These are phyloP conservation scores for Ceratobasidium theobromae DNA, from an alignment of 1,284 basidiomycete genomes.

Conservation along the genomic window DNA sequence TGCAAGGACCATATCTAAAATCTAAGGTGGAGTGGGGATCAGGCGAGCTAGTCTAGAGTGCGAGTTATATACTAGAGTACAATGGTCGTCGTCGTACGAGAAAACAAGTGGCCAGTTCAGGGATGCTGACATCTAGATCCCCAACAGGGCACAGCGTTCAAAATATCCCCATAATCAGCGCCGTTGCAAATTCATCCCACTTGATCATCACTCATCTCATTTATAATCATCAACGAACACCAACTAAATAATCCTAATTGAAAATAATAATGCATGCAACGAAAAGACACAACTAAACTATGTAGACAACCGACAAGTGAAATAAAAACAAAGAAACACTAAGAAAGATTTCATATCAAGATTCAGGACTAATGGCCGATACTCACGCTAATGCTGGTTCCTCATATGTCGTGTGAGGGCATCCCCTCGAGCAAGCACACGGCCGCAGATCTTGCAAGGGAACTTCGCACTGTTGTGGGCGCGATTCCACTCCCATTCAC, in stretches of 20 bases:
- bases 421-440: background rate
- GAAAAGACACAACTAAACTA: background rate
- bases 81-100: background rate
- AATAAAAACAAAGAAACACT: background rate
- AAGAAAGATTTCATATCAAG: background rate
- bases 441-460: too few relatives aligned
- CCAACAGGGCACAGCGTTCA: background rate
- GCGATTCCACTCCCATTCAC: too few relatives aligned
- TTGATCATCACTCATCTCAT: background rate
- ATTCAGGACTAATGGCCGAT: background rate
- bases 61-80: background rate
- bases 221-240: background rate
- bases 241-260: background rate
- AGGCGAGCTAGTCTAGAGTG: background rate
- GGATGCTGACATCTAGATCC: background rate
- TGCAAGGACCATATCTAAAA: slow-evolving; percentile 16
- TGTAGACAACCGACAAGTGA: background rate
- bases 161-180: background rate
- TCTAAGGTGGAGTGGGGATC: slow-evolving; percentile 1
- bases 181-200: background rate
- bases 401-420: background rate
- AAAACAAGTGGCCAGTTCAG: background rate
- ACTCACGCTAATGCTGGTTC: background rate
- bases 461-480: too few relatives aligned
- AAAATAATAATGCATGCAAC: background rate